A percentile compares a stretch with the other conserved stretches of the same genome.
Evolutionary conservation across 768 basidiomycete genomes (phyloP).

Genomic region (Lentinula boryana): DNA sequence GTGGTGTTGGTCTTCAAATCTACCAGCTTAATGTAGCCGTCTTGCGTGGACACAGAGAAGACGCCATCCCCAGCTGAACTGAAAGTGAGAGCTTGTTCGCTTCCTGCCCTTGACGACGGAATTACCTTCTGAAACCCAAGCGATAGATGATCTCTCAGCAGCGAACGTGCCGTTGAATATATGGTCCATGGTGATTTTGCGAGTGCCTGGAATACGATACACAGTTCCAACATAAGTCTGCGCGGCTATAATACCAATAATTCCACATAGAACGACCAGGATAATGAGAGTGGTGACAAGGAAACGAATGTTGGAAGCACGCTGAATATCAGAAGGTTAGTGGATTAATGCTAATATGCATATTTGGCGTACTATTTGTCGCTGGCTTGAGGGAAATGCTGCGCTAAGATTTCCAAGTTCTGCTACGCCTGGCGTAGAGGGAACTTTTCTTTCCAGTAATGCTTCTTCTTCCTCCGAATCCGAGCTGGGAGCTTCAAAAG

Average conservation of each 20-base stretch:
- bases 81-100: background rate
- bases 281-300: conserved; percentile 57
- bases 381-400: background rate
- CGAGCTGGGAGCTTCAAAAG: conserved; percentile 52
- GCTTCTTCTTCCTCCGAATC: conserved; percentile 39
- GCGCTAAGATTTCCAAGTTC: conserved; percentile 13
- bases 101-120: background rate
- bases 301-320: conserved; percentile 48
- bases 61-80: conserved; percentile 90
- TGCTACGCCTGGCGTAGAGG: conserved; percentile 10
- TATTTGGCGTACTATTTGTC: background rate
- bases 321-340: conserved; percentile 23
- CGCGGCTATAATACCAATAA: conserved; percentile 78
- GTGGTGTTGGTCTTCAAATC: conserved; percentile 75
- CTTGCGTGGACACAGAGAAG: conserved; percentile 52
- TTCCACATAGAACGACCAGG: conserved; percentile 52
- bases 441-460: conserved; percentile 28
- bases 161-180: conserved; percentile 89
- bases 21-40: conserved; percentile 69
- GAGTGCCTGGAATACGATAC: conserved; percentile 46
- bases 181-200: conserved; percentile 81
- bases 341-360: background rate
- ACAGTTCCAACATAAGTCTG: conserved; percentile 57
- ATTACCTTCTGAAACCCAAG: conserved; percentile 91
- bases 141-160: conserved; percentile 38